Conservation (phyloP, 495 filamentous ascomycete species). For the Aeminium ludgeri region DNA sequence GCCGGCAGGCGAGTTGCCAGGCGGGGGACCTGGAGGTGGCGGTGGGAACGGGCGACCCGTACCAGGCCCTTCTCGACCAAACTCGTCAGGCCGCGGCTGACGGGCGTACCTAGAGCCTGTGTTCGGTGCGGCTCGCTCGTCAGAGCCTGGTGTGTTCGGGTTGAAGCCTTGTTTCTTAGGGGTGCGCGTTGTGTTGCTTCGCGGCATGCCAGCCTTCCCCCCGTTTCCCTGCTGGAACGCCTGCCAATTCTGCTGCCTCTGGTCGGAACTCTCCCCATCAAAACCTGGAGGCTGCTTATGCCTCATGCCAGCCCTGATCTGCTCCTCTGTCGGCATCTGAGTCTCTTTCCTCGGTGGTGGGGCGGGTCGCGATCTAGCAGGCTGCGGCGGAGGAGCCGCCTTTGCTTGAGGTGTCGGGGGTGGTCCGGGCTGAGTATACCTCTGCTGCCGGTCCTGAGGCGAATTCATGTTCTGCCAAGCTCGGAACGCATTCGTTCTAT, state of each 20-base stretch:
- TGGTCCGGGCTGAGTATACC: neutral
- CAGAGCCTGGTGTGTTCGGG: constrained; percentile 18
- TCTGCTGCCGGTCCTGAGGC: constrained; percentile 15
- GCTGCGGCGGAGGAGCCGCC: neutral
- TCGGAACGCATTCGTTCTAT: constrained; percentile 39
- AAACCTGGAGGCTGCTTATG: constrained; percentile 3
- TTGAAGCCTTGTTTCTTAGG: constrained; percentile 30
- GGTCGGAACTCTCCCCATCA: neutral
- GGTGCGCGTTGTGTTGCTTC: constrained; percentile 27
- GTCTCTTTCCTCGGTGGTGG: constrained; percentile 11
- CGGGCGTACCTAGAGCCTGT: neutral
- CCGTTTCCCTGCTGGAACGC: constrained; percentile 6
- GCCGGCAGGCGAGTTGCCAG: constrained; percentile 5
- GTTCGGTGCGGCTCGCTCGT: constrained; percentile 17
- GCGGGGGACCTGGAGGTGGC: constrained; percentile 16
- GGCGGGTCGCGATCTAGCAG: constrained; percentile 2
- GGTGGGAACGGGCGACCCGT: constrained; percentile 4
- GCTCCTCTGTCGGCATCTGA: constrained; percentile 13
- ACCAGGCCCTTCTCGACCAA: constrained; percentile 1
- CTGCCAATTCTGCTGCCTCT: constrained; percentile 5
- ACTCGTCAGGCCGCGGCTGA: constrained; percentile 3
- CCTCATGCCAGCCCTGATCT: constrained; percentile 14
- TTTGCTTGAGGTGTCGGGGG: constrained; percentile 13
- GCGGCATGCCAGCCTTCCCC: constrained; percentile 21
- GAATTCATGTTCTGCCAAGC: constrained; percentile 59